Evolutionary conservation across 2,329 filamentous ascomycete genomes (phyloP), one percentile per base, ranked within the genome.

Genomic region (Aureobasidium sp.): DNA sequence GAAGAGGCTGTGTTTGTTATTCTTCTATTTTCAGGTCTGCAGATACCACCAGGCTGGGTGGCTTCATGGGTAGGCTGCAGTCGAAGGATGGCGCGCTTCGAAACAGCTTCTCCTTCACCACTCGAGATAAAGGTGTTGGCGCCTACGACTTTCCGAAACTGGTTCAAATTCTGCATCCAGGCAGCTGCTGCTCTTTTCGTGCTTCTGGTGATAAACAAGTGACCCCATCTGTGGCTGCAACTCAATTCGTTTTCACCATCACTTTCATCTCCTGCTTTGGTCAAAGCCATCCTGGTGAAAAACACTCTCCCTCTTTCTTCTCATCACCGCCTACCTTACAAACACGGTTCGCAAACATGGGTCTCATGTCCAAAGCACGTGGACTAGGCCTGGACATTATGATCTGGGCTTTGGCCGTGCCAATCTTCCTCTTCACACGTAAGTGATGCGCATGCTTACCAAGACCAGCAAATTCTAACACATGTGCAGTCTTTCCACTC

Each of bases 351-450:
- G 19, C 40, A 57, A 47, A 5, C 53, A 57, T 57, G 53, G 31
- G 53, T 57, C 31, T 57, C 29, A 59, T 49, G 45, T 49, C 56
- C 12, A 60, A 60, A 44, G 39, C 35, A 31, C 58, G 58, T 27
- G 58, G 58, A 19, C 22, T 64, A 24, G 56, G 60, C 19, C 27
- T 49, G n/a, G 61, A 61, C 22, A 17, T 63, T 14, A 27, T 62
- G 40, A 59, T 65, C 42, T 63, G 61, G 58, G 27, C 61, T 49
- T 47, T 65, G 24, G 40, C 62, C 35, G 49, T 62, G 19, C 64
- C 60, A 27, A 65, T 65, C 40, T 65, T 65, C 59, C 59, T 63
- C 49, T 62, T 65, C 54, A 65, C 64, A 19, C 35, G 60, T 62
- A 24, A 11, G 60, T 49, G 12, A 4, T 40, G n/a, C 40, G 48